These are phyloP conservation scores for Tulasnella calospora DNA, from an alignment of 768 basidiomycete species.

Conservation along the genomic window DNA sequence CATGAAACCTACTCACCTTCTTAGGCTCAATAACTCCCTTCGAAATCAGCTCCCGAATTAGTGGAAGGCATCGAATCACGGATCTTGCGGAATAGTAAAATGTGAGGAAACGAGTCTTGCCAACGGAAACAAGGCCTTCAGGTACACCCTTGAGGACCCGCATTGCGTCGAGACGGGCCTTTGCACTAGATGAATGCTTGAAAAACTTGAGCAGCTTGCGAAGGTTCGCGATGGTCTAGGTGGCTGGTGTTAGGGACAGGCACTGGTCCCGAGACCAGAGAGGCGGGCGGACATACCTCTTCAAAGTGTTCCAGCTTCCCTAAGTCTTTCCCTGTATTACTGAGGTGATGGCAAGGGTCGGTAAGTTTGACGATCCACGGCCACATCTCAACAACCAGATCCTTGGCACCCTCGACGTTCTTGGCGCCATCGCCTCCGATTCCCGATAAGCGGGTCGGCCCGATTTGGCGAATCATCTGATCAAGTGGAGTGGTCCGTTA, in stretches of 20 bases:
- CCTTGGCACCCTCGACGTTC: slow-evolving; percentile 29
- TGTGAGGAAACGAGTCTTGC: background rate
- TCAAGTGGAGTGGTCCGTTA: background rate
- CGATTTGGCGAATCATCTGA: slow-evolving; percentile 29
- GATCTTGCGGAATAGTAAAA: slow-evolving; percentile 3
- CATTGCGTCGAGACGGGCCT: background rate
- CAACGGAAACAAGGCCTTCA: background rate
- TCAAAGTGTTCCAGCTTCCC: background rate
- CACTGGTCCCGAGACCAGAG: too few relatives aligned
- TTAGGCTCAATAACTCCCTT: background rate
- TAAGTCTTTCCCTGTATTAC: slow-evolving; percentile 29
- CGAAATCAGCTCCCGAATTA: slow-evolving; percentile 27
- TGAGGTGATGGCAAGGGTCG: slow-evolving; percentile 31
- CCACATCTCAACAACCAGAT: slow-evolving; percentile 17
- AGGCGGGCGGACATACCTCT: background rate
- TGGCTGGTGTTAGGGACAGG: background rate
- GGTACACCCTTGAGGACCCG: background rate
- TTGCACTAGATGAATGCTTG: background rate
- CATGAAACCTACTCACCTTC: background rate
- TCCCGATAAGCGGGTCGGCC: slow-evolving; percentile 27
- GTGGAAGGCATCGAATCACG: slow-evolving; percentile 27
- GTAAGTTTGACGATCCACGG: slow-evolving; percentile 30
- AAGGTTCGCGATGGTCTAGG: background rate
- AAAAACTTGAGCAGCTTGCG: background rate
- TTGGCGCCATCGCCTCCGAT: slow-evolving; percentile 32